Percentiles rank a stretch among this genome's conserved stretches.
These are phyloP conservation scores for Umbelopsis ramanniana DNA, from an alignment of 192 early-diverging fungal species.

Conservation along the genomic window DNA sequence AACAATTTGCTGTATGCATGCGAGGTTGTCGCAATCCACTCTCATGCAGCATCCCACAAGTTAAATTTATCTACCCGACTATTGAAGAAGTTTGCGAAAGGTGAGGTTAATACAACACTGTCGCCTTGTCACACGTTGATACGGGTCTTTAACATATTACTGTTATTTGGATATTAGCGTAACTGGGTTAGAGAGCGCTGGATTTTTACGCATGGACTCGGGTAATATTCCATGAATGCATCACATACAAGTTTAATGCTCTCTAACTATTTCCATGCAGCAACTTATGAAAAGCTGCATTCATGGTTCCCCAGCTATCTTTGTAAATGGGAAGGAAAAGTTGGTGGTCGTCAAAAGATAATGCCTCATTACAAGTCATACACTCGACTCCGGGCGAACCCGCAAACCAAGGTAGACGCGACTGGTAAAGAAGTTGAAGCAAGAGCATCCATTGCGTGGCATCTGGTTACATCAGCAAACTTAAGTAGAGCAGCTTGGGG, in stretches of 20 bases:
- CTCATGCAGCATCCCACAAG: slow-evolving; percentile 18
- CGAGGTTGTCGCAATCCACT: slow-evolving; percentile 33
- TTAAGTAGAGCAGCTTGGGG: slow-evolving; percentile 77
- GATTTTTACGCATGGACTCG: slow-evolving; percentile 39
- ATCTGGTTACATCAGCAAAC: slow-evolving; percentile 53
- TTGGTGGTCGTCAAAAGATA: slow-evolving; percentile 53
- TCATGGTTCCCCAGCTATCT: slow-evolving; percentile 55
- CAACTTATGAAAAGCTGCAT: slow-evolving; percentile 59
- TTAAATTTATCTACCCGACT: slow-evolving; percentile 63
- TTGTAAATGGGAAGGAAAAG: slow-evolving; percentile 52
- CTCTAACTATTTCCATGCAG: slow-evolving; percentile 44
- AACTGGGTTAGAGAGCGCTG: slow-evolving; percentile 62
- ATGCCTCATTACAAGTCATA: slow-evolving; percentile 76
- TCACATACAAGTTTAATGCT: slow-evolving; percentile 12
- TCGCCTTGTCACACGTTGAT: too few relatives aligned
- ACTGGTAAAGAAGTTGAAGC: slow-evolving; percentile 13
- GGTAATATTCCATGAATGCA: slow-evolving; percentile 8
- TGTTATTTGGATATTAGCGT: slow-evolving; percentile 33
- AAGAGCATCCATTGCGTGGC: slow-evolving; percentile 46
- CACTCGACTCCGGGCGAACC: slow-evolving; percentile 41
- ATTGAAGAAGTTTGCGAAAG: slow-evolving; percentile 60
- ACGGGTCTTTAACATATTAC: background rate
- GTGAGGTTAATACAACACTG: slow-evolving; percentile 9
- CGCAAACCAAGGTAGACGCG: slow-evolving; percentile 1
- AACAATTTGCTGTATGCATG: slow-evolving; percentile 57